A percentile compares a stretch with the other conserved stretches of the same genome.
phyloP scores from a whole-genome alignment of 768 basidiomycete species.

The Tricholoma furcatifolium region DNA sequence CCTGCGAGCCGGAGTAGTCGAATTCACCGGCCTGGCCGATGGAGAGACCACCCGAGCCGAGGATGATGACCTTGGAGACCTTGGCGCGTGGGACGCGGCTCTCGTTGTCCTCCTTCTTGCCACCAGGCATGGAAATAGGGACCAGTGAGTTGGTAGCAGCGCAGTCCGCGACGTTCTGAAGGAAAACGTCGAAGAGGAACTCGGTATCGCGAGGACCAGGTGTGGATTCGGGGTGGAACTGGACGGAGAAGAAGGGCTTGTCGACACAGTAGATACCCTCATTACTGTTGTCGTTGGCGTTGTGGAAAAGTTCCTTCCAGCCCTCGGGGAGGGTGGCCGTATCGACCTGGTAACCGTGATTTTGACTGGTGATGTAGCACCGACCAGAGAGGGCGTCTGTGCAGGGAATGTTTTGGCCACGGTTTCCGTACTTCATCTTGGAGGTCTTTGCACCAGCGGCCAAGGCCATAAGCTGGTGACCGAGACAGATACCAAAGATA shows the following conservation, averaged over 20 bases:
- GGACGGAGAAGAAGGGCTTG: constrained; percentile 97
- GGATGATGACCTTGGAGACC: constrained; percentile 92
- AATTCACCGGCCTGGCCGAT: constrained; percentile 99
- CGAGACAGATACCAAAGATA: constrained; percentile 98
- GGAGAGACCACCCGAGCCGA: constrained; percentile 95
- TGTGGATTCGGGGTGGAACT: constrained; percentile 98
- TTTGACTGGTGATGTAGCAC: constrained; percentile 99
- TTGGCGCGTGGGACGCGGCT: constrained; percentile 65
- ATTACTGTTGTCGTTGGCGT: constrained; percentile 97
- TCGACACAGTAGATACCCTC: constrained; percentile 94
- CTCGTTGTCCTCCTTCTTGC: constrained; percentile 83
- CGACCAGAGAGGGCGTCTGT: constrained; percentile 90
- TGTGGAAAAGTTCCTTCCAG: constrained; percentile 94
- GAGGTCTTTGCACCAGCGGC: constrained; percentile 93
- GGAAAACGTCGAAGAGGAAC: constrained; percentile 97
- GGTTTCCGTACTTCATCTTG: constrained; percentile 99
- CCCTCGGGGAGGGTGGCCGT: constrained; percentile 69
- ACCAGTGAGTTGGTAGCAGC: constrained; percentile 50
- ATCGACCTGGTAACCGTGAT: constrained; percentile 97
- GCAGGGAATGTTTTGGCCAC: constrained; percentile 98
- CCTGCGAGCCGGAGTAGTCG: constrained; percentile 99
- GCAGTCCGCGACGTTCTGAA: constrained; percentile 81
- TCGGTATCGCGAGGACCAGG: constrained; percentile 98
- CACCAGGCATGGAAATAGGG: constrained; percentile 72
- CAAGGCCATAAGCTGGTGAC: constrained; percentile 94